Base-by-base conservation (phyloP, 495 filamentous ascomycete species). In the Ascobolus immersus region DNA sequence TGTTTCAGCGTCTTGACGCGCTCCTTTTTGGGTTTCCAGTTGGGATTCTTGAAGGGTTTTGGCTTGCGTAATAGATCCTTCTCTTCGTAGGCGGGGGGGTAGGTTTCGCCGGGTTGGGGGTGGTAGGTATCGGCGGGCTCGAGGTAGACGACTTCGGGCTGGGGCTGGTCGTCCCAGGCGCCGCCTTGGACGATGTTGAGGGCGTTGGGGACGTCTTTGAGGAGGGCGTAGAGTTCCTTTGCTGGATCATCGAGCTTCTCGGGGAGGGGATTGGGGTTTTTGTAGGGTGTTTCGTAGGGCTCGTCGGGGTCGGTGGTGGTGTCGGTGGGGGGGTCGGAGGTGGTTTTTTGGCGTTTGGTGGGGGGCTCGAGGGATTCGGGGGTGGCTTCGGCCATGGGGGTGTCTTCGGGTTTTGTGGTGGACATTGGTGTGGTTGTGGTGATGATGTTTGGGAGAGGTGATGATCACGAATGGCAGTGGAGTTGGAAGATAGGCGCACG, bases 1-100 rank as follows among this genome's bases (percentile, higher is more conserved):
- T 90, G 77, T 54, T 94, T 94, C 53, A 94, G 71, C 47, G 86
- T 92, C 58, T 93, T 93, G 61, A 92, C 93, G 52, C 86, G 79
- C 9, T 86, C 79, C 52, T 81, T 75, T 36, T 81, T 76, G n/a
- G 86, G 76, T 40, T 71, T 78, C 84, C 84, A 96, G 48, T 69
- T 53, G 0, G 71, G 58, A 47, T 80, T 90, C 42, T 84, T 79
- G 61, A 89, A 94, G 35, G 67, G 74, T 50, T 80, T 78, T 15
- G 64, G 71, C 46, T 78, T 62, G 12, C 66, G 60, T 38, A 79
- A 69, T 42, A 92, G 74, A 53, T 96, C 86, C 37, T 93, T 74
- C 40, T 71, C 52, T 49, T 92, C 77, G 32, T 94, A 69, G 24
- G 92, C 28, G 17, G 44, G 2, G 40, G 4, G 5, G 37, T 15